Base-by-base conservation (phyloP, 2,329 filamentous ascomycete genomes). In the Pseudocercospora fuligena region DNA sequence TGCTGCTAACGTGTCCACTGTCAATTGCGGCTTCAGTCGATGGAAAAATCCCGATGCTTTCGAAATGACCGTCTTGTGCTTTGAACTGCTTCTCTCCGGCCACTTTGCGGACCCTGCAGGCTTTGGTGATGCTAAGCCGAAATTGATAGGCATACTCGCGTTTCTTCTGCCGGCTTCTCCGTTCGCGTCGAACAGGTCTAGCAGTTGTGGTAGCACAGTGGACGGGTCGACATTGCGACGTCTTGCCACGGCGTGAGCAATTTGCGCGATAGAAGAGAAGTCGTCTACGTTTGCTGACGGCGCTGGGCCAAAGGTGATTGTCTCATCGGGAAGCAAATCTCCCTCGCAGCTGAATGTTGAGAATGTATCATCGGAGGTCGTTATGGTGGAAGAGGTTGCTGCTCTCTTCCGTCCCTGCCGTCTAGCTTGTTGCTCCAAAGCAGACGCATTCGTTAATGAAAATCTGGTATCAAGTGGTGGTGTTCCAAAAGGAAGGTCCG, bases 311-410 rank as follows among this genome's bases (percentile, higher is more conserved):
- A 40, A 66, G 29, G 27, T 57, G 14, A 46, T 61, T 6, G 68
- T 58, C 57, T 78, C 76, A 58, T 80, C 77, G 8, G 73, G 74
- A 29, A 77, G 70, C 21, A 72, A 61, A 65, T 78, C 77, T 16
- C 76, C 78, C 25, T 68, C 70, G 47, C 70, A 75, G 25, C 76
- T 79, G 64, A 79, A 79, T 0, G 72, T 75, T n/a, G 78, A 79
- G 16, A 72, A 70, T 6, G 72, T 76, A 33, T 75, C 74, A 16
- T 73, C 73, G 7, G 73, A 74, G 7, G 70, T 60, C 49, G 70
- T 72, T 9, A 53, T 61, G 27, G 64, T 69, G 12, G 70, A 71
- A 16, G n/a, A 61, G 5, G 69, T 69, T 6, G 36, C 59, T 27
- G 70, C 68, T 40, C 70, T 43, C 33, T 47, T 62, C 6, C 69